phyloP scores from a whole-genome alignment of 495 filamentous ascomycete species.

The Neurospora sp. region DNA sequence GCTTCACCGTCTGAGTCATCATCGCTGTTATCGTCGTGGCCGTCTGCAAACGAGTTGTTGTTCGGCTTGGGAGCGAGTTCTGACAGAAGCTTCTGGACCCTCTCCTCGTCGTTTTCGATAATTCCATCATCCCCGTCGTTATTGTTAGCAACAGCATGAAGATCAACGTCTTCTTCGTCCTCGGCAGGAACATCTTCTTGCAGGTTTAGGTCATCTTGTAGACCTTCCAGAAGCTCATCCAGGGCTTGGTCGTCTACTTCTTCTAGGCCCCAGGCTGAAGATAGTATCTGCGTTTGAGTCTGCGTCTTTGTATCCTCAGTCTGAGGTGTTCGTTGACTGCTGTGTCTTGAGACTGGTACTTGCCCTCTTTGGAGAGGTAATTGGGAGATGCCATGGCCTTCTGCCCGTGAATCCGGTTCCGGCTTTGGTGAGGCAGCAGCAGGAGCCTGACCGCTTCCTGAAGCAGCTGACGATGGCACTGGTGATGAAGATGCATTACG shows the following conservation, averaged over 20 bases:
- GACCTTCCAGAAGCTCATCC: conserved; percentile 27
- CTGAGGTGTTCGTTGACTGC: conserved; percentile 2
- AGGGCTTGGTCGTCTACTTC: conserved; percentile 24
- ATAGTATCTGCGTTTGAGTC: neutral
- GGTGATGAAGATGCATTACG: conserved; percentile 13
- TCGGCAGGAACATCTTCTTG: conserved; percentile 3
- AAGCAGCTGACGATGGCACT: neutral
- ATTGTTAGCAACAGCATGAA: neutral
- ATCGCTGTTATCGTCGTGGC: neutral
- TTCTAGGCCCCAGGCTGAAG: conserved; percentile 9
- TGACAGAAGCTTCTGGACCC: conserved; percentile 18
- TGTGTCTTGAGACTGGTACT: neutral
- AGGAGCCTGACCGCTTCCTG: neutral
- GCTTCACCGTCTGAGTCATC: conserved; percentile 32
- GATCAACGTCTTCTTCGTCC: neutral
- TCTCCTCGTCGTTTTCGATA: conserved; percentile 14
- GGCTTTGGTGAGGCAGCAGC: neutral
- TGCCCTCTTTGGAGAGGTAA: neutral
- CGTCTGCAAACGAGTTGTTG: neutral
- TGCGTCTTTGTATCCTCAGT: neutral
- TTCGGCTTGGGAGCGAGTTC: conserved; percentile 8
- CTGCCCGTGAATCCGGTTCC: neutral
- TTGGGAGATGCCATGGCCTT: neutral
- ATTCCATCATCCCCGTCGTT: neutral
- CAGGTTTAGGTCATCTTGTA: conserved; percentile 12